Percentiles rank a stretch among this genome's conserved stretches.
These are phyloP conservation scores for Emmonsia crescens DNA, from an alignment of 2,329 filamentous ascomycete species.

Conservation along the genomic window DNA sequence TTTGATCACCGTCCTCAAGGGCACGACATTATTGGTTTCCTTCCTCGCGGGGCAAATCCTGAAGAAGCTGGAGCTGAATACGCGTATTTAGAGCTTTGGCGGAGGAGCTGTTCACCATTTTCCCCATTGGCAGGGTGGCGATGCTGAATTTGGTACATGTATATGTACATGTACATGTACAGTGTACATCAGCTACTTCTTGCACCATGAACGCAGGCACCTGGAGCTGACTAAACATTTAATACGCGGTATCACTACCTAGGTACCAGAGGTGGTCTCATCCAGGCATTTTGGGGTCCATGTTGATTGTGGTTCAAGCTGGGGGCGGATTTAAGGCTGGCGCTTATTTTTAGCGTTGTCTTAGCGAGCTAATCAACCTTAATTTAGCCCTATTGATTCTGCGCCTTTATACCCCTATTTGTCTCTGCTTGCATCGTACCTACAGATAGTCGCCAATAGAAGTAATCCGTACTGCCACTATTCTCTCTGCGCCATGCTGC, in stretches of 20 bases:
- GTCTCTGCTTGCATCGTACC: background rate
- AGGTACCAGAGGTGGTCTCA: background rate
- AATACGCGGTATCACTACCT: background rate
- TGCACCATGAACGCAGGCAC: background rate
- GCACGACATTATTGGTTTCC: background rate
- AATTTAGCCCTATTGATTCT: background rate
- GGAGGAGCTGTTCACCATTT: background rate
- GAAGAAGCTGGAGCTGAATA: background rate
- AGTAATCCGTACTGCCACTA: background rate
- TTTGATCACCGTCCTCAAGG: background rate
- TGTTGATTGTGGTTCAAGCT: background rate
- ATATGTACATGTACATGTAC: too few species aligned
- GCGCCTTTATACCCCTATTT: background rate
- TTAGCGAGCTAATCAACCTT: background rate
- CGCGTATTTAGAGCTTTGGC: background rate
- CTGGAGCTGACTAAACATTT: background rate
- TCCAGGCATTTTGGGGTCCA: background rate
- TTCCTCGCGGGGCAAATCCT: background rate
- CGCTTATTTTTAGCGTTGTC: background rate
- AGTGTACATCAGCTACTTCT: background rate
- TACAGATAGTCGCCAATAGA: too few species aligned
- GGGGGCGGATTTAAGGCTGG: background rate
- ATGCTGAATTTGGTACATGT: background rate
- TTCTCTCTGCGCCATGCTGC: background rate
- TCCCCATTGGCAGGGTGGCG: background rate